These are phyloP conservation scores for Cylindrotheca closterium DNA, from an alignment of 108 stramenopile species.

Conservation along the genomic window DNA sequence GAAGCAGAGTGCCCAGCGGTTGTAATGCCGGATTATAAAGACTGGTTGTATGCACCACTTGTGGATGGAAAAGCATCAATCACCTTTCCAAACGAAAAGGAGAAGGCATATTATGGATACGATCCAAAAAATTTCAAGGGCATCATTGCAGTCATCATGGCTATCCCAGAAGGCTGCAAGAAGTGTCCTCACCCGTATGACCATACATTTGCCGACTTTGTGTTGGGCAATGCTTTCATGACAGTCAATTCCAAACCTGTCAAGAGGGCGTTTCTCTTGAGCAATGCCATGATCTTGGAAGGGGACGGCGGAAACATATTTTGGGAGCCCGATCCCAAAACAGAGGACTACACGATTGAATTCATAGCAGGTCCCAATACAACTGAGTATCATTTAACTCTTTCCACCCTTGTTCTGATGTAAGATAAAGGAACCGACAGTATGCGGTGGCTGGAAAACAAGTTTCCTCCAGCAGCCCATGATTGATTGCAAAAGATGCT, in stretches of 20 bases:
- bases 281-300: not conserved
- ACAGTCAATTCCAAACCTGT: not conserved
- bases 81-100: conserved; percentile 42
- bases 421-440: too few species aligned
- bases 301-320: not conserved
- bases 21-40: conserved; percentile 41
- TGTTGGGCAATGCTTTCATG: too few species aligned
- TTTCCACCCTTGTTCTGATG: not conserved
- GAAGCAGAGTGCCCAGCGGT: conserved; percentile 3
- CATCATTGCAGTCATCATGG: conserved; percentile 22
- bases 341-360: not conserved
- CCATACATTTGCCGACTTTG: too few species aligned
- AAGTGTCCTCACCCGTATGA: too few species aligned
- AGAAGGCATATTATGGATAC: conserved; percentile 21
- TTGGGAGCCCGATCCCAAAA: not conserved
- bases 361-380: not conserved
- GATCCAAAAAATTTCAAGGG: conserved; percentile 29
- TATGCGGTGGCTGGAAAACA: too few species aligned
- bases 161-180: not conserved
- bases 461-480: too few species aligned
- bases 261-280: not conserved
- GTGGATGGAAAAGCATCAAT: conserved; percentile 27
- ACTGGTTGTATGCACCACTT: conserved; percentile 30
- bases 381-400: not conserved
- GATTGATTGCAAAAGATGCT: too few species aligned